phyloP scores from a whole-genome alignment of 345 rosid genomes.

The Carallia brachiata region DNA sequence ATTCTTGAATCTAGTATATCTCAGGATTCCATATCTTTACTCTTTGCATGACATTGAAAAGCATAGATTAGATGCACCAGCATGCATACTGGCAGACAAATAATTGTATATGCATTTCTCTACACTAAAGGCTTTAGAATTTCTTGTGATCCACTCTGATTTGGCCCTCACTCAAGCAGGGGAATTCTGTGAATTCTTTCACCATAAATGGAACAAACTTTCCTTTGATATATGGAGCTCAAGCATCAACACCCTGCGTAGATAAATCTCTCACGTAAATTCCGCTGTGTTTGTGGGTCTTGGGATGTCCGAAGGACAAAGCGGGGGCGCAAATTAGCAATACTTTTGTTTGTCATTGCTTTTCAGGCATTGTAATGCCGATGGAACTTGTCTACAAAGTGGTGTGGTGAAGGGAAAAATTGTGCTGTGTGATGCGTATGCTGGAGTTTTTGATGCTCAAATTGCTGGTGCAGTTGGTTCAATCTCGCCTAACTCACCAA shows the following conservation, averaged over 20 bases:
- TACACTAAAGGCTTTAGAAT: too few species aligned
- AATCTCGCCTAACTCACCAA: constrained; percentile 8
- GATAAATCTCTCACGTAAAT: not conserved
- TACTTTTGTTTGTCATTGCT: too few species aligned
- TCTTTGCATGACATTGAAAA: too few species aligned
- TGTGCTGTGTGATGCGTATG: constrained; percentile 2
- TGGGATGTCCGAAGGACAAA: too few species aligned
- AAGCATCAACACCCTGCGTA: not conserved
- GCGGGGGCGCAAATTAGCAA: too few species aligned
- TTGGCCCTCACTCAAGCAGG: not conserved
- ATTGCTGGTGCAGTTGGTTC: constrained; percentile 23
- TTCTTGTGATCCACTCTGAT: too few species aligned
- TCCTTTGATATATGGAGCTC: constrained; percentile 15
- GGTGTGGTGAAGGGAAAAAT: constrained; percentile 12
- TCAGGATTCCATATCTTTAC: too few species aligned
- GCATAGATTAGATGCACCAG: too few species aligned
- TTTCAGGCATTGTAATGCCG: not conserved
- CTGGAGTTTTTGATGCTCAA: not conserved
- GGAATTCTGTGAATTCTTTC: constrained; percentile 13
- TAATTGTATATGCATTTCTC: too few species aligned
- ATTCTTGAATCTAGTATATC: not conserved
- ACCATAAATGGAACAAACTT: not conserved
- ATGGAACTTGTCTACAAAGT: not conserved
- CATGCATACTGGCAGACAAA: too few species aligned
- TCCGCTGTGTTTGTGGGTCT: not conserved